Evolutionary conservation across 768 basidiomycete genomes (phyloP).

Genomic region (Cubamyces sp.): DNA sequence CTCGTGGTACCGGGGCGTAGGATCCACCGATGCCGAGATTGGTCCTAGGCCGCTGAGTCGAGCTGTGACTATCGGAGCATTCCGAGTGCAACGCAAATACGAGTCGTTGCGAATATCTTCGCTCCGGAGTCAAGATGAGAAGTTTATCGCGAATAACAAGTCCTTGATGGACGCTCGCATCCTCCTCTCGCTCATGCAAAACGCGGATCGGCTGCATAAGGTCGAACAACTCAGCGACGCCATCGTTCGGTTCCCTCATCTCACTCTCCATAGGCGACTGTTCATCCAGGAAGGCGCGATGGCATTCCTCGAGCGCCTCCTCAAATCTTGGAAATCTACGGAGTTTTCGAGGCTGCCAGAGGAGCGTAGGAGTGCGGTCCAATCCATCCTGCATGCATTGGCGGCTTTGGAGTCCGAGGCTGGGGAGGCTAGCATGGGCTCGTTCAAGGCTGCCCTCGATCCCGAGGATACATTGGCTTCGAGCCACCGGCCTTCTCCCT

Average conservation of each 20-base stretch:
- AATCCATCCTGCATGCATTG: not conserved
- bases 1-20: not conserved
- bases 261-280: not conserved
- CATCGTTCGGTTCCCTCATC: conserved; percentile 4
- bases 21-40: not conserved
- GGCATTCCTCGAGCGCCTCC: conserved; percentile 1
- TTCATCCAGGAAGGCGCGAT: conserved; percentile 1
- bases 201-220: not conserved
- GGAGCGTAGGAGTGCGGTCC: not conserved
- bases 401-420: conserved; percentile 1
- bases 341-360: not conserved
- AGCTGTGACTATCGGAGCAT: not conserved
- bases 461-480: not conserved
- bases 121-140: conserved; percentile 5
- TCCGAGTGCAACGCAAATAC: not conserved
- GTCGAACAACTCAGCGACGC: not conserved
- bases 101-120: not conserved
- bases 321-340: not conserved
- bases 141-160: not conserved
- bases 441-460: not conserved
- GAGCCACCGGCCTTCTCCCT: not conserved
- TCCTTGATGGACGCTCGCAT: conserved; percentile 1
- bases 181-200: conserved; percentile 2
- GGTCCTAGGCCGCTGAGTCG: not conserved
- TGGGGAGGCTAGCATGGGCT: not conserved